Evolutionary conservation across 2,329 filamentous ascomycete genomes (phyloP), one percentile per base, ranked within the genome.

Genomic region (Microcyclosporella mali): DNA sequence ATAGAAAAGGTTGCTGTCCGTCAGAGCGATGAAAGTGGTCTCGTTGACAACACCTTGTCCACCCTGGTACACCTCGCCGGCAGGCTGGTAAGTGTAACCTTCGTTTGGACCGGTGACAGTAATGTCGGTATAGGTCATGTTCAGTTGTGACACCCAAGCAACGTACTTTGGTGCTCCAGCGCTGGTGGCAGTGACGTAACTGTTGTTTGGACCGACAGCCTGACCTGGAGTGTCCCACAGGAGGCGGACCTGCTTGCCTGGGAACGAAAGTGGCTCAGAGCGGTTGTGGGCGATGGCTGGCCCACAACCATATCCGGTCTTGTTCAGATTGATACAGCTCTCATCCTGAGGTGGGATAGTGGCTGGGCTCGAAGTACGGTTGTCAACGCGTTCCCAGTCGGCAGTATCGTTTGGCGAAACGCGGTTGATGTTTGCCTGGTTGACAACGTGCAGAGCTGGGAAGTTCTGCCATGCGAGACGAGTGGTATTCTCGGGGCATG

Each of bases 381-480:
- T 73, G 12, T 79, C 79, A 0, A 73, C 70, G 0, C 81, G 84
- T 65, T 87, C 84, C 53, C 81, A 81, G 52, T 69, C 71, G 1
- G 71, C 75, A 6, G 74, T 76, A 49, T 78, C 65, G 3, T 81
- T 78, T 11, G 78, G 78, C 42, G 84, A 78, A 60, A 80, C 70
- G 18, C 82, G 78, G 46, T 79, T 79, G 16, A 82, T 75, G 64
- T 89, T 90, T 2, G 86, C 81, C 60, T 90, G 82, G 67, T 90
- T 89, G 21, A 84, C 69, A 37, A 92, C 72, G 53, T 75, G 71
- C 12, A 92, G 68, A 0, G 77, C 73, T 0, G 86, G 87, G 68
- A 86, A 89, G 69, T 94, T 94, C 62, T 90, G 84, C 86, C 87
- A 94, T 17, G 80, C 75, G 21, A 94, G 70, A 6, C 85, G 79